phyloP scores from a whole-genome alignment of 2,329 filamentous ascomycete species.

The Capronia americana region DNA sequence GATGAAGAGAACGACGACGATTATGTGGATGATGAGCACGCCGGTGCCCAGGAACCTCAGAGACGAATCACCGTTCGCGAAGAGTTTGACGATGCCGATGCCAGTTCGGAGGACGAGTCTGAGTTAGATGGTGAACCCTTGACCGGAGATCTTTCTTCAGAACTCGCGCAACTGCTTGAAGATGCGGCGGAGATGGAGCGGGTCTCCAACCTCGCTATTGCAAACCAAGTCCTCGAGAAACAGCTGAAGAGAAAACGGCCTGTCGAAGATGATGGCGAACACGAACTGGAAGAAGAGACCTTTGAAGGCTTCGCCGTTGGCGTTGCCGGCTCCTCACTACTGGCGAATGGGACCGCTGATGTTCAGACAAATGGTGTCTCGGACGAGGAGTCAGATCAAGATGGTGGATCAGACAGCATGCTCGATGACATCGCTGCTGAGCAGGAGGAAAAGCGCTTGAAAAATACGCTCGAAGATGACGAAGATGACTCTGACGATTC shows the following conservation, averaged over 20 bases:
- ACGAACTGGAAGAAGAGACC: conserved; percentile 10
- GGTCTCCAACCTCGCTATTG: conserved; percentile 6
- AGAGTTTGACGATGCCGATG: conserved; percentile 42
- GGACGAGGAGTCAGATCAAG: conserved; percentile 36
- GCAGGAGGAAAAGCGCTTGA: conserved; percentile 47
- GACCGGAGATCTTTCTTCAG: conserved; percentile 40
- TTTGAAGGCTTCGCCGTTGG: conserved; percentile 35
- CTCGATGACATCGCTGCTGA: conserved; percentile 55
- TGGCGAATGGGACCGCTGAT: conserved; percentile 1
- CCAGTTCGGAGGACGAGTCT: conserved; percentile 36
- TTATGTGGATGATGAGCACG: conserved; percentile 27
- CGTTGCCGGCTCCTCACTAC: not conserved
- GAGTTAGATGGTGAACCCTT: conserved; percentile 38
- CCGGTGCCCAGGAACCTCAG: conserved; percentile 16
- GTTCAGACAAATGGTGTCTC: conserved; percentile 4
- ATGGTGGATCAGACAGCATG: conserved; percentile 48
- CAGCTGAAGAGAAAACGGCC: conserved; percentile 33
- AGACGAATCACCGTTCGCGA: conserved; percentile 29
- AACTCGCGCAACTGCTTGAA: conserved; percentile 31
- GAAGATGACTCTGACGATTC: conserved; percentile 35
- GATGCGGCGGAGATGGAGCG: conserved; percentile 30
- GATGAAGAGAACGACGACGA: conserved; percentile 44
- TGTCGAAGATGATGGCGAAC: conserved; percentile 28
- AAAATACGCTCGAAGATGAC: conserved; percentile 36
- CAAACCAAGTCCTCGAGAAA: conserved; percentile 15